Evolutionary conservation across 148 eudicot species (phyloP), one percentile per base, ranked within the genome.

Genomic region (Drosera capensis): DNA sequence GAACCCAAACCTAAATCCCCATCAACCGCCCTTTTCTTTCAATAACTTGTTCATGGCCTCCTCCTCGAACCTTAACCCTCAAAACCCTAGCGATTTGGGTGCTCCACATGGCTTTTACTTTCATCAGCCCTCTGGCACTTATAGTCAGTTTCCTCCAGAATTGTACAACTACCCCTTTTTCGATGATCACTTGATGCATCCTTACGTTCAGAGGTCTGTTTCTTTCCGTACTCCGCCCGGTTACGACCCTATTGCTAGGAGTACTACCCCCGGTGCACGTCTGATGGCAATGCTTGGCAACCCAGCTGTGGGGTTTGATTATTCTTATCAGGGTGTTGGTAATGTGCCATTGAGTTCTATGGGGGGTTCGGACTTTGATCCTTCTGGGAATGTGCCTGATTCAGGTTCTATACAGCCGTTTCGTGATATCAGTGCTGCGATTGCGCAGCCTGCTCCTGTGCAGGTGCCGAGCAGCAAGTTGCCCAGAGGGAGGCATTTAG

Each of bases 381-480:
- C n/a, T n/a, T n/a, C n/a, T n/a, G n/a, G n/a, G n/a, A n/a, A n/a
- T n/a, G n/a, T n/a, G n/a, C n/a, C n/a, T n/a, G n/a, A n/a, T n/a
- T n/a, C n/a, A n/a, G n/a, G n/a, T n/a, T n/a, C n/a, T n/a, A n/a
- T n/a, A n/a, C n/a, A n/a, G n/a, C n/a, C n/a, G n/a, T n/a, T n/a
- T n/a, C n/a, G n/a, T n/a, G n/a, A n/a, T n/a, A n/a, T 62, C 18
- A 49, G n/a, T 56, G 7, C 39, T 51, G 52, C 56, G 20, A 44
- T 17, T 38, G 43, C 16, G 26, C 56, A 75, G 5, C n/a, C n/a
- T n/a, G 24, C 67, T 5, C 75, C 81, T 1, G 28, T 73, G 73
- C 59, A 88, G n/a, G 65, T 81, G 76, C 80, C 73, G 1, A 84
- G 93, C 53, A 78, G 88, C 28, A 90, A 85, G 68, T 61, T 81